Evolutionary conservation across 2,329 filamentous ascomycete species (phyloP), one percentile per base, ranked within the genome.

Genomic region (Periglandula ipomoeae): DNA sequence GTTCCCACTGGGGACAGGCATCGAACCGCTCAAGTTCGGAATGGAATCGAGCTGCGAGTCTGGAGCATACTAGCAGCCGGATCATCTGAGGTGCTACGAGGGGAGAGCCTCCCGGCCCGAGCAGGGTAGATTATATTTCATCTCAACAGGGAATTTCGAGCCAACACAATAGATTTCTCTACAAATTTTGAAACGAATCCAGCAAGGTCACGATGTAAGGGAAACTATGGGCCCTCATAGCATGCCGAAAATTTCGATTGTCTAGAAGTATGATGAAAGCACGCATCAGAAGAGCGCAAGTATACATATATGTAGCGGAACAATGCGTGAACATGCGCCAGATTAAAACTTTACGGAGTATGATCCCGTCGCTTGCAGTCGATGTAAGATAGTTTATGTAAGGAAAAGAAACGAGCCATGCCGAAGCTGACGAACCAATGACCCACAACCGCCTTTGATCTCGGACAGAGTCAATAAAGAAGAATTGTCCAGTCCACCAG

Each of bases 61-160:
- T 66, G 48, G 64, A 38, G 56, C 27, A 53, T 61, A 7, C 47
- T 66, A 26, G 27, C 64, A 32, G 39, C 50, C 7, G 49, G 52
- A 20, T 13, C 30, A 17, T 42, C 39, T 37, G 38, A n/a, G 13
- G 24, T 24, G n/a, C 23, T 32, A 9, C 42, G 10, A 43, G 13
- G 34, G 39, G 38, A 19, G 19, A 30, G 26, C 13, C 10, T n/a
- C 20, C n/a, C 22, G 35, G n/a, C 20, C 5, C 10, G 26, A n/a
- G 5, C 20, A 27, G 17, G 30, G 24, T 40, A 43, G 11, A 22
- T 15, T 37, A 37, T 24, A 45, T 15, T 5, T n/a, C n/a, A n/a
- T n/a, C n/a, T n/a, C n/a, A n/a, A n/a, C n/a, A n/a, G n/a, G n/a
- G n/a, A n/a, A n/a, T n/a, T n/a, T n/a, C n/a, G n/a, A n/a, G n/a